A percentile compares a stretch with the other conserved stretches of the same genome.
Conservation (phyloP, 345 rosid species). For the Pelargonium nanum region DNA sequence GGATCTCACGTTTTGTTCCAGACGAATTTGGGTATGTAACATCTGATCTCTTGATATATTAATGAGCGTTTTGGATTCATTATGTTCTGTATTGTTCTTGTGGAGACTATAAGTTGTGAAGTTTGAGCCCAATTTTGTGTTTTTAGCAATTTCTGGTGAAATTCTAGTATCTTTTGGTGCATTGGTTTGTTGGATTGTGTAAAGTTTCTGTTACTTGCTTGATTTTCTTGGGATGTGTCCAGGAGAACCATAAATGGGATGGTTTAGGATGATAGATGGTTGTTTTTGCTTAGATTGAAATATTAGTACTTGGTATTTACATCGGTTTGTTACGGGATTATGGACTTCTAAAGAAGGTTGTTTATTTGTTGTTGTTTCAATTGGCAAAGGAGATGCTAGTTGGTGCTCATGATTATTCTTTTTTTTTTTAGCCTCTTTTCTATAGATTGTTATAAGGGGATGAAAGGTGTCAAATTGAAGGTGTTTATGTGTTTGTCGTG, state of each 20-base stretch:
- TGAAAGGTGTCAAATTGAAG: background rate
- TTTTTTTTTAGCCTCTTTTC: too few relatives aligned
- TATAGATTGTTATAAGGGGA: too few relatives aligned
- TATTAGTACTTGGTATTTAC: background rate
- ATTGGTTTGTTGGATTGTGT: background rate
- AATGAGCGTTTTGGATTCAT: too few relatives aligned
- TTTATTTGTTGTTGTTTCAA: background rate
- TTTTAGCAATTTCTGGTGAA: too few relatives aligned
- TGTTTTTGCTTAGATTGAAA: background rate
- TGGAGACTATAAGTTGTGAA: background rate
- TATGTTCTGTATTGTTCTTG: too few relatives aligned
- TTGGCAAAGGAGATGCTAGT: background rate
- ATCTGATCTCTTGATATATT: background rate
- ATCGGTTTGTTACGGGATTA: background rate
- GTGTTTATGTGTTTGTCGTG: background rate
- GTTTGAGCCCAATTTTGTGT: background rate
- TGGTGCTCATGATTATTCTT: background rate
- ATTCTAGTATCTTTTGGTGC: background rate
- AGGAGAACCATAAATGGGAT: too few relatives aligned
- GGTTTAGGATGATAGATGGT: background rate
- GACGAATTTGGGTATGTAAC: constrained; percentile 56
- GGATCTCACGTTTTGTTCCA: constrained; percentile 58
- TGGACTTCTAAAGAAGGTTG: background rate
- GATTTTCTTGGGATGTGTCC: background rate
- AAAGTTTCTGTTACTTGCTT: background rate